phyloP scores from a whole-genome alignment of 1,284 basidiomycete genomes.

The Cryptococcus neoformans region DNA sequence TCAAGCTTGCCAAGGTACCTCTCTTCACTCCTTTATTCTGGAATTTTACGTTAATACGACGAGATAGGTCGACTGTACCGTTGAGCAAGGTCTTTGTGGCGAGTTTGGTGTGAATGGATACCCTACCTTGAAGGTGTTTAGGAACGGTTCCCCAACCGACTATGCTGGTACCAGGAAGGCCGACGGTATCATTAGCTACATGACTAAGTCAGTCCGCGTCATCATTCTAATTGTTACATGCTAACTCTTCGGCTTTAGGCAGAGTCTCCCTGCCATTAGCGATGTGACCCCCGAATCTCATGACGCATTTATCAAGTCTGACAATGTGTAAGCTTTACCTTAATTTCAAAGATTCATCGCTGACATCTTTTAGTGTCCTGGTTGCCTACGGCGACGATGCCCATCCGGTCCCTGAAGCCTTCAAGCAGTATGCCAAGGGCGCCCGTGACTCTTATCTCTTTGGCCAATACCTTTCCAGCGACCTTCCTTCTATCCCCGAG shows the following conservation, averaged over 20 bases:
- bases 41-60: background rate
- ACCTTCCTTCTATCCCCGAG: constrained; percentile 67
- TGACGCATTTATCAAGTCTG: constrained; percentile 80
- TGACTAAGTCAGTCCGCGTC: constrained; percentile 76
- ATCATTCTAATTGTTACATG: background rate
- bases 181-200: constrained; percentile 96
- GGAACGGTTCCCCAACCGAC: constrained; percentile 70
- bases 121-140: constrained; percentile 76
- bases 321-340: constrained; percentile 63
- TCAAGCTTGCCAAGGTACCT: constrained; percentile 82
- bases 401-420: constrained; percentile 66
- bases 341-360: background rate
- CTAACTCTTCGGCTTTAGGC: constrained; percentile 54
- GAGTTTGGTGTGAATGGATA: constrained; percentile 74
- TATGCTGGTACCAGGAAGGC: constrained; percentile 90
- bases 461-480: constrained; percentile 72
- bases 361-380: constrained; percentile 56
- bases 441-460: constrained; percentile 94
- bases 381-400: constrained; percentile 76
- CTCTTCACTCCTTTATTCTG: background rate
- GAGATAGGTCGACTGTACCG: constrained; percentile 77
- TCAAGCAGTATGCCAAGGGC: constrained; percentile 73
- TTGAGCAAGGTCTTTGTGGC: constrained; percentile 80
- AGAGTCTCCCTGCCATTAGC: constrained; percentile 92
- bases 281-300: constrained; percentile 71